Conservation (phyloP, 202 grass and related monocot species). For the Hordeum pubiflorum region DNA sequence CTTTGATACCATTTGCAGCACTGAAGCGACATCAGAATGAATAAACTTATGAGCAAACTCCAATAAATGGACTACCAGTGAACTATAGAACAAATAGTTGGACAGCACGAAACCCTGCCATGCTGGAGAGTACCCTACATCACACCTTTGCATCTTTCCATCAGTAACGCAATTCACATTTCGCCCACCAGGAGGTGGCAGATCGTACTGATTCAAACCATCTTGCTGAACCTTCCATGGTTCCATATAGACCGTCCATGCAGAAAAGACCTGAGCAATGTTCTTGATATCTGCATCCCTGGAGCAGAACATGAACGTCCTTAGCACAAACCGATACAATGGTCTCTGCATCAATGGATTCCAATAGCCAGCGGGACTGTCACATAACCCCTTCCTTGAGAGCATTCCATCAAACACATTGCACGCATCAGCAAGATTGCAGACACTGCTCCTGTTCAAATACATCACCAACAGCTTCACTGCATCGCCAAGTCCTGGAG, state of each 20-base stretch:
- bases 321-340: slow-evolving; percentile 61
- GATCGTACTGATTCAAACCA: slow-evolving; percentile 17
- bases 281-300: slow-evolving; percentile 44
- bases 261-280: slow-evolving; percentile 43
- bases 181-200: slow-evolving; percentile 4
- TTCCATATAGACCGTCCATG: slow-evolving; percentile 62
- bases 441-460: slow-evolving; percentile 26
- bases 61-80: slow-evolving; percentile 69
- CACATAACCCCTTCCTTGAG: slow-evolving; percentile 14
- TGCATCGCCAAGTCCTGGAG: slow-evolving; percentile 39
- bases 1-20: slow-evolving; percentile 65
- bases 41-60: slow-evolving; percentile 2
- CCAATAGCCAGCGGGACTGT: slow-evolving; percentile 36
- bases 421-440: neutral
- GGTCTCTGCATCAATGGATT: slow-evolving; percentile 50
- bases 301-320: slow-evolving; percentile 62
- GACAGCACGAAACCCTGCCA: slow-evolving; percentile 68
- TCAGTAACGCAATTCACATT: slow-evolving; percentile 3
- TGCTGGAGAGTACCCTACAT: slow-evolving; percentile 22
- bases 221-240: slow-evolving; percentile 61
- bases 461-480: slow-evolving; percentile 60
- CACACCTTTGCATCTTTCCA: slow-evolving; percentile 5
- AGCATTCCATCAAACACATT: slow-evolving; percentile 40
- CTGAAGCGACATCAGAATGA: slow-evolving; percentile 41
- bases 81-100: slow-evolving; percentile 92